Evolutionary conservation across 1,139 yeast genomes (phyloP).

Genomic region (Pneumocystis oryctolagi): DNA sequence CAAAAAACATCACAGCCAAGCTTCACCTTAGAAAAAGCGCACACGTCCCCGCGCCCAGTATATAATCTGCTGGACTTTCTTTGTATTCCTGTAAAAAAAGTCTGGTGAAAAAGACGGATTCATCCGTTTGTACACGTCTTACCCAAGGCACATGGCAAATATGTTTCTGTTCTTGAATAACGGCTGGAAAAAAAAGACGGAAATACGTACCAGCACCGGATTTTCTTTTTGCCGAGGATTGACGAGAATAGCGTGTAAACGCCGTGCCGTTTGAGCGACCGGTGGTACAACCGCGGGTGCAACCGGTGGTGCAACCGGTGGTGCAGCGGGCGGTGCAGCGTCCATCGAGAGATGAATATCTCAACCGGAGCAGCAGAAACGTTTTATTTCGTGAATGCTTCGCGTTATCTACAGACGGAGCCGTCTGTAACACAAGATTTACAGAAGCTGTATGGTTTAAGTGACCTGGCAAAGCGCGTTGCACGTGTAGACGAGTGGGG

Average conservation of each 20-base stretch:
- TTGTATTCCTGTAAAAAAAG: slow-evolving; percentile 40
- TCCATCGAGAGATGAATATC: too few relatives aligned
- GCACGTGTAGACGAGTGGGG: slow-evolving; percentile 10
- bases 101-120: too few relatives aligned
- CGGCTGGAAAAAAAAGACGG: not conserved
- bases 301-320: not conserved
- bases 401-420: not conserved
- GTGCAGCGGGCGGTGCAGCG: not conserved
- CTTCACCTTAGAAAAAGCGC: slow-evolving; percentile 42
- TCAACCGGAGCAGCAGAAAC: not conserved
- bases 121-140: too few relatives aligned
- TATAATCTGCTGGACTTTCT: slow-evolving; percentile 38
- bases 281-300: not conserved
- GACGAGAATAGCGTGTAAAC: slow-evolving; percentile 28
- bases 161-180: slow-evolving; percentile 18
- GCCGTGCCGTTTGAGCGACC: slow-evolving; percentile 11
- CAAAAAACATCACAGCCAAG: not conserved
- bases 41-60: slow-evolving; percentile 53
- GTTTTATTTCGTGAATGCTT: slow-evolving; percentile 1
- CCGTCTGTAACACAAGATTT: slow-evolving; percentile 7
- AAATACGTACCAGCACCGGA: slow-evolving; percentile 30
- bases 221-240: slow-evolving; percentile 43
- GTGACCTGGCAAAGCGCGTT: slow-evolving; percentile 7
- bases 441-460: slow-evolving; percentile 4
- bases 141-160: slow-evolving; percentile 31